Evolutionary conservation across 2,329 filamentous ascomycete species (phyloP), one percentile per base, ranked within the genome.

Genomic region (Pseudogymnoascus sp.): DNA sequence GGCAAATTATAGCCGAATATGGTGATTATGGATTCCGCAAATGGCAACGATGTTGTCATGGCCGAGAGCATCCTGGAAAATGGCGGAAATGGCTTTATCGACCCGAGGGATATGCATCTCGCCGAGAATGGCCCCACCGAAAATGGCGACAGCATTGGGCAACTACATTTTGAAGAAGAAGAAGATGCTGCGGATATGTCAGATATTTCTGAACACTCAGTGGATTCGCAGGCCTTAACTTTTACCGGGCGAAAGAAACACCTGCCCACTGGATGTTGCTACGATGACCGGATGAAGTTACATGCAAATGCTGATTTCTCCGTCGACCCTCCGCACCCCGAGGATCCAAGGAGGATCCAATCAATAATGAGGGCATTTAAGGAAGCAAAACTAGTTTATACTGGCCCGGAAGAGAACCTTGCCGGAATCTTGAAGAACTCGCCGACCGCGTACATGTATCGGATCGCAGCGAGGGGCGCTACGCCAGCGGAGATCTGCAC

Each of bases 231-330:
- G 47, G 47, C 25, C n/a, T 16, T 56, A 8, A 18, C 47, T 5
- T n/a, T n/a, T 1, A 4, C 28, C 7, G 16, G 11, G 5, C 47
- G 47, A 16, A 56, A 31, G 25, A 56, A 56, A 56, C 28, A 56
- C 59, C 78, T 90, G 1, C 84, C 88, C 0, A 92, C 89, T 0
- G 90, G 90, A 3, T 85, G 89, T 65, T 93, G 90, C 68, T 99
- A 97, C 73, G 94, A 99, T 77, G 87, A 91, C 63, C 86, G 93
- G 33, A 99, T 99, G 94, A 91, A 94, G 65, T 89, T 95, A 65
- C 94, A 99, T 73, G 90, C 92, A 62, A 96, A 97, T 72, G 86
- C 90, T 14, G 87, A 91, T 73, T 88, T 85, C 71, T 84, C 83
- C 16, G 81, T 82, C 1, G 83, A 86, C 59, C 88, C 93, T 21